phyloP scores from a whole-genome alignment of 2,329 filamentous ascomycete species.

The Aspergillus neotritici region DNA sequence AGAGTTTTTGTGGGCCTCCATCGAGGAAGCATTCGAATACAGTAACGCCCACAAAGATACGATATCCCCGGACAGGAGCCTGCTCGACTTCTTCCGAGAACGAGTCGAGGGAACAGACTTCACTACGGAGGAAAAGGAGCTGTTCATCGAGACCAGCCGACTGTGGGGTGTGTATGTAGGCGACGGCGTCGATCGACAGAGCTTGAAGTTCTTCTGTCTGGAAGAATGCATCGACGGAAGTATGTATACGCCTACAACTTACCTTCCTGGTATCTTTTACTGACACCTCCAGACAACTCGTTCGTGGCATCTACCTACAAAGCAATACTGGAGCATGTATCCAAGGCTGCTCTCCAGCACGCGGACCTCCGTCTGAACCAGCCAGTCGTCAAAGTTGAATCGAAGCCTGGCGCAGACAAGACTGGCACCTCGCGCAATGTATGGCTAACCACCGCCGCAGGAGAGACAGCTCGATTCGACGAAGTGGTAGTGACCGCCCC shows the following conservation, averaged over 20 bases:
- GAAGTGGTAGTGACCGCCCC: slow-evolving; percentile 50
- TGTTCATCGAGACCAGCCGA: slow-evolving; percentile 50
- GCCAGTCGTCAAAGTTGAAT: slow-evolving; percentile 38
- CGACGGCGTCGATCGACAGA: slow-evolving; percentile 54
- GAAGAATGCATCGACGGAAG: slow-evolving; percentile 62
- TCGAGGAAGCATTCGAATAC: slow-evolving; percentile 55
- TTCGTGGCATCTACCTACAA: slow-evolving; percentile 59
- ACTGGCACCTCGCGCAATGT: slow-evolving; percentile 35
- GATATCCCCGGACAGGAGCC: slow-evolving; percentile 49
- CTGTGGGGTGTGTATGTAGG: slow-evolving; percentile 63
- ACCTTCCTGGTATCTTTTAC: neutral
- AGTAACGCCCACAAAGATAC: slow-evolving; percentile 49
- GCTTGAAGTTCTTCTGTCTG: slow-evolving; percentile 59
- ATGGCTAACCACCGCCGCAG: slow-evolving; percentile 36
- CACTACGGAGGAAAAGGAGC: slow-evolving; percentile 39
- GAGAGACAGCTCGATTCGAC: slow-evolving; percentile 40
- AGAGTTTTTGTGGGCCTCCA: slow-evolving; percentile 52
- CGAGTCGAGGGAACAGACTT: slow-evolving; percentile 40
- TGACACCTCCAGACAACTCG: slow-evolving; percentile 46
- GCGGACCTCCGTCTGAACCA: slow-evolving; percentile 47
- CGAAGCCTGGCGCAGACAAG: slow-evolving; percentile 15
- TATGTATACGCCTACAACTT: slow-evolving; percentile 21
- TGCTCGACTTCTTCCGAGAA: slow-evolving; percentile 54
- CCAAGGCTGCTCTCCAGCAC: slow-evolving; percentile 42
- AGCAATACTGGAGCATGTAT: slow-evolving; percentile 51